Evolutionary conservation across 78 protist species (phyloP).

Genomic region (Dictyostelium purpureum): DNA sequence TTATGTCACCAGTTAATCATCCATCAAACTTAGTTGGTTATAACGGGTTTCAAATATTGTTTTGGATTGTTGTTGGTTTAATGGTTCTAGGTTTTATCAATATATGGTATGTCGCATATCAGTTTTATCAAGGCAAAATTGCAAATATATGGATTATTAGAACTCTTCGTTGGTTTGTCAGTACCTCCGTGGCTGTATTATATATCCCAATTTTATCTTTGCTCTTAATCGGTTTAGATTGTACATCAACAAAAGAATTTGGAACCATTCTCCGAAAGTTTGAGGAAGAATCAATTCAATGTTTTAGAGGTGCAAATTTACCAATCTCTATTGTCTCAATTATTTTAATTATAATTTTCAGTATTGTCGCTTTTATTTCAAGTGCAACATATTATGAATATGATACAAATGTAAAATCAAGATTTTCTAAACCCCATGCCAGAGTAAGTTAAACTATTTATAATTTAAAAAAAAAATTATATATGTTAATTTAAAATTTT

Average conservation of each 20-base stretch:
- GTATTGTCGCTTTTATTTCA: background rate
- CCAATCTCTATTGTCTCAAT: conserved; percentile 12
- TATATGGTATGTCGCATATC: conserved; percentile 53
- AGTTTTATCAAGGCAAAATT: conserved; percentile 57
- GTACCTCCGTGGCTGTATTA: conserved; percentile 30
- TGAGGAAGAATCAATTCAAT: conserved; percentile 7
- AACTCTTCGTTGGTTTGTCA: conserved; percentile 70
- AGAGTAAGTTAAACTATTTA: conserved; percentile 46
- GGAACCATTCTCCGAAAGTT: background rate
- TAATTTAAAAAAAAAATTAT: no score
- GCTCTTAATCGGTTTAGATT: conserved; percentile 49
- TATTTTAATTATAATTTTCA: conserved; percentile 8
- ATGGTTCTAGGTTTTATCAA: conserved; percentile 31
- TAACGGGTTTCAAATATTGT: background rate
- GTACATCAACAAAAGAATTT: background rate
- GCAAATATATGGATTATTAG: conserved; percentile 53
- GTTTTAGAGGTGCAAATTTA: conserved; percentile 14
- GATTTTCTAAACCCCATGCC: conserved; percentile 53
- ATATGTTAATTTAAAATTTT: background rate
- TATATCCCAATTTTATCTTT: conserved; percentile 52
- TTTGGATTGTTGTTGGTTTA: conserved; percentile 22
- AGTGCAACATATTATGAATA: conserved; percentile 35
- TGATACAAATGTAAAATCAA: background rate
- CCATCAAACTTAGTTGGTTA: conserved; percentile 43
- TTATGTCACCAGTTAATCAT: conserved; percentile 55